These are phyloP conservation scores for Candida neerlandica DNA, from an alignment of 1,139 yeast genomes.

Conservation along the genomic window DNA sequence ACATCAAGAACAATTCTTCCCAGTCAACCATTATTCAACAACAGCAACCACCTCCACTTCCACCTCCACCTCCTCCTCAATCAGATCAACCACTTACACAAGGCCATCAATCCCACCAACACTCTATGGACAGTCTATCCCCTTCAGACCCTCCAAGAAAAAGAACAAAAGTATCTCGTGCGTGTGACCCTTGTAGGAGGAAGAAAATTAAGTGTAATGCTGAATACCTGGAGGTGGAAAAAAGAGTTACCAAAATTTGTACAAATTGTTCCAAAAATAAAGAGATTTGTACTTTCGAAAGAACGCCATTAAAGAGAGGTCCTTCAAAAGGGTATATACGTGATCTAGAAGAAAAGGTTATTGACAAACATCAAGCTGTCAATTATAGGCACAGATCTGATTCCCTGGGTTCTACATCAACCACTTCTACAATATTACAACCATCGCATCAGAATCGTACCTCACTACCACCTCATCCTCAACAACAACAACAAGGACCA, in stretches of 20 bases:
- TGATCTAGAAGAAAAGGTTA: slow-evolving; percentile 38
- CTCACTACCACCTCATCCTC: neutral
- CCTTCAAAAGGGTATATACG: slow-evolving; percentile 71
- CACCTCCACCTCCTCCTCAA: no score
- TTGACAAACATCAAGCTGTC: slow-evolving; percentile 7
- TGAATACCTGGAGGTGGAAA: slow-evolving; percentile 42
- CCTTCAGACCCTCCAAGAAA: slow-evolving; percentile 43
- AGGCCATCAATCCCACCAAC: slow-evolving; percentile 1
- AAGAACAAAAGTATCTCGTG: slow-evolving; percentile 66
- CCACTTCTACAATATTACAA: neutral
- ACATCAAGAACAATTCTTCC: neutral
- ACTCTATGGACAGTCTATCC: neutral
- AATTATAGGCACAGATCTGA: neutral
- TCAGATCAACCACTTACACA: slow-evolving; percentile 4
- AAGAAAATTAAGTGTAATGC: slow-evolving; percentile 70
- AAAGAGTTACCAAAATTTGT: slow-evolving; percentile 52
- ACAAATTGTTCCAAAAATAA: slow-evolving; percentile 57
- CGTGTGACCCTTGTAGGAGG: slow-evolving; percentile 68
- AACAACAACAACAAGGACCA: slow-evolving; percentile 9
- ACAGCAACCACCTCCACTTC: slow-evolving; percentile 5
- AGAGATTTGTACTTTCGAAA: slow-evolving; percentile 61
- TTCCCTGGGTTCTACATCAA: neutral
- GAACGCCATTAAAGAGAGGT: slow-evolving; percentile 75
- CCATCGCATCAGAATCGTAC: slow-evolving; percentile 4
- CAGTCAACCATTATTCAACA: slow-evolving; percentile 6